A percentile compares a stretch with the other conserved stretches of the same genome.
phyloP scores from a whole-genome alignment of 768 basidiomycete species.

The Pleurotus pulmonarius region DNA sequence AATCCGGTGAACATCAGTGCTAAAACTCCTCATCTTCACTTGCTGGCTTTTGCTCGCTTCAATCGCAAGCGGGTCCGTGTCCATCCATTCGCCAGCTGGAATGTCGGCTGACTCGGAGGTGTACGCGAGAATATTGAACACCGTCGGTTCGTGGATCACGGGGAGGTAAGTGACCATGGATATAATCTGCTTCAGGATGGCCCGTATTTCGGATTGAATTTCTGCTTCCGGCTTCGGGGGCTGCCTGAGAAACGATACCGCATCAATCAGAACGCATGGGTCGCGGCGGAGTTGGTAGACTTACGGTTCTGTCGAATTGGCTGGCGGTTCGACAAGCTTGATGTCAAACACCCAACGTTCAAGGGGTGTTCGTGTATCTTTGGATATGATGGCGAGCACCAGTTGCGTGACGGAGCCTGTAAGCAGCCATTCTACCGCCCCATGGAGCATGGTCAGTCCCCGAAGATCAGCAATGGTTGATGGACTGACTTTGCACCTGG shows the following conservation, averaged over 20 bases:
- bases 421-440: constrained; percentile 83
- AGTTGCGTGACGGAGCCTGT: constrained; percentile 90
- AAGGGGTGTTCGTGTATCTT: constrained; percentile 85
- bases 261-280: background rate
- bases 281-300: constrained; percentile 18
- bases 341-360: constrained; percentile 99
- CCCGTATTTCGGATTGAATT: constrained; percentile 95
- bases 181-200: constrained; percentile 97
- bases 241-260: constrained; percentile 28
- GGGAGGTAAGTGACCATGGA: constrained; percentile 96
- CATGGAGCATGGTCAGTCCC: background rate
- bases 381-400: constrained; percentile 93
- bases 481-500: constrained; percentile 82
- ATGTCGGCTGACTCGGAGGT: constrained; percentile 90
- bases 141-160: constrained; percentile 89
- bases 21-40: constrained; percentile 93
- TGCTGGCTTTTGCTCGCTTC: constrained; percentile 92
- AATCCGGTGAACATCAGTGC: constrained; percentile 96
- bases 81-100: constrained; percentile 92
- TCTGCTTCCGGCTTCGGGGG: constrained; percentile 76
- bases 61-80: constrained; percentile 89
- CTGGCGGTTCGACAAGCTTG: constrained; percentile 68
- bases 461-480: constrained; percentile 1
- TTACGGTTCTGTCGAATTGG: constrained; percentile 48
- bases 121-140: constrained; percentile 98